These are phyloP conservation scores for Pyricularia grisea DNA, from an alignment of 2,329 filamentous ascomycete genomes.

Conservation along the genomic window DNA sequence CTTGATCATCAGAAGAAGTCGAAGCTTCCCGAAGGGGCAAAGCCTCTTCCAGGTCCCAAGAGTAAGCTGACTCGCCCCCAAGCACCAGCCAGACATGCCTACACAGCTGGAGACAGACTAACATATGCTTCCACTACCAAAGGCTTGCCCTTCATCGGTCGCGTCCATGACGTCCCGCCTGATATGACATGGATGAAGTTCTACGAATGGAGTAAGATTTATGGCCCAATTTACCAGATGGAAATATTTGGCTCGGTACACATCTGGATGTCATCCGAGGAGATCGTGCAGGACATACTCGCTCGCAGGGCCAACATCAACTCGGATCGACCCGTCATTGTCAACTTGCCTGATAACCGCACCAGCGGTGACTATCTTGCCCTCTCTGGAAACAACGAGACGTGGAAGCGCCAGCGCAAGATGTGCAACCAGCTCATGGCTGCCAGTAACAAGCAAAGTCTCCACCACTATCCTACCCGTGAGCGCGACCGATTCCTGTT, in stretches of 20 bases:
- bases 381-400: slow-evolving; percentile 32
- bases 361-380: slow-evolving; percentile 37
- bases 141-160: slow-evolving; percentile 33
- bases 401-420: slow-evolving; percentile 38
- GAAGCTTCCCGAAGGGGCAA: slow-evolving; percentile 16
- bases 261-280: slow-evolving; percentile 37
- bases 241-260: slow-evolving; percentile 35
- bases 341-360: slow-evolving; percentile 36
- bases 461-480: slow-evolving; percentile 31
- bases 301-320: slow-evolving; percentile 30
- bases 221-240: slow-evolving; percentile 36
- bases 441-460: slow-evolving; percentile 20
- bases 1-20: slow-evolving; percentile 8
- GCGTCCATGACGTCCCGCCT: slow-evolving; percentile 33
- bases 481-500: slow-evolving; percentile 37
- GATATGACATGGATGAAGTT: slow-evolving; percentile 35
- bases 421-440: slow-evolving; percentile 34
- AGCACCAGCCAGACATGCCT: too few species aligned
- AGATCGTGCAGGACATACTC: slow-evolving; percentile 34
- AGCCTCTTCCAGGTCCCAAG: slow-evolving; percentile 19
- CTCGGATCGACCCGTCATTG: slow-evolving; percentile 36
- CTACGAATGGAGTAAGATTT: slow-evolving; percentile 35
- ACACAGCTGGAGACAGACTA: neutral
- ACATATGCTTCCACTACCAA: neutral
- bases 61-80: slow-evolving; percentile 11